Base-by-base conservation (phyloP, 129 eudicot genomes). In the Saposhnikovia divaricata region DNA sequence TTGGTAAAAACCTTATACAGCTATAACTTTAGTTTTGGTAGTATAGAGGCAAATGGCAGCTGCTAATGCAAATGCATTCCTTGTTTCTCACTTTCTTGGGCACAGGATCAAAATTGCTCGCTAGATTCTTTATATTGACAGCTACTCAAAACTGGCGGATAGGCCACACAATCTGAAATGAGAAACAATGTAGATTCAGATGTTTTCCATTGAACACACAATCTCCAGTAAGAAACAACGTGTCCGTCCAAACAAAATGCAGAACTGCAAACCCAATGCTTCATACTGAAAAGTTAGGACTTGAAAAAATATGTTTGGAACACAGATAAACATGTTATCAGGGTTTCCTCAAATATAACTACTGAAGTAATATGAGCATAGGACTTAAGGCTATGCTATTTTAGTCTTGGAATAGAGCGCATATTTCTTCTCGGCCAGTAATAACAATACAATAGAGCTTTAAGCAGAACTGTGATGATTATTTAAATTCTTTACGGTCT, bases 121-220 rank as follows among this genome's bases (percentile, higher is more conserved):
- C 25, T 72, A 11, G 9, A 21, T 43, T 73, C 77, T 42, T 43
- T 43, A 72, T 2, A 18, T 21, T 1, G 69, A 9, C 15, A 72
- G 25, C 6, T 72, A 40, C 51, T 72, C 10, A 18, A 72, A 72
- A 42, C 27, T 21, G 51, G 50, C 46, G 25, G 37, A 25, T 39
- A 0, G 45, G n/a, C 55, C 57, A 44, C 55, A 11, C 38, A 74
- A 74, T 44, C 77, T 74, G 77, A 47, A 74, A 74, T 48, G n/a
- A 9, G 55, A 43, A 74, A 73, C 14, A 5, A 45, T n/a, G 37
- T 23, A 74, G 55, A 74, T n/a, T 74, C 50, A 25, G 18, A 21
- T 14, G 50, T 44, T 28, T n/a, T 42, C 55, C 53, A 1, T 44
- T 23, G 55, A 2, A 23, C 74, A 66, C 43, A 31, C 73, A 34